Base-by-base conservation (phyloP, 169 alveolate species). In the Cryptosporidium canis region DNA sequence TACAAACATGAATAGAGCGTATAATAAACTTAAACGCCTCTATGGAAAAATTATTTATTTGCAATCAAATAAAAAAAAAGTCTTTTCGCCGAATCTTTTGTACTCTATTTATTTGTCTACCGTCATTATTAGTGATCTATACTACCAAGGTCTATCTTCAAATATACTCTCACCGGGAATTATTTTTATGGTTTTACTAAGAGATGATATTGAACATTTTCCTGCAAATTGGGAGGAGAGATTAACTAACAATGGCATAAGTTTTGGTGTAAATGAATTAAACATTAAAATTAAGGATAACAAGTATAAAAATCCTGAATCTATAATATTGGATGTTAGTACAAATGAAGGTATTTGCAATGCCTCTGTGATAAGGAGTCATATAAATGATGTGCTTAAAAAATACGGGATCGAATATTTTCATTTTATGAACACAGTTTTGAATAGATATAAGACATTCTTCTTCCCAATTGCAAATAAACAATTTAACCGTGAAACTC, bases 81-180 rank as follows among this genome's bases (percentile, higher is more conserved):
- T 29, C n/a, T 7, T 61, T 31, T 61, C 68, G 6, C 68, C 27
- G 27, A 61, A 61, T 61, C 27, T 61, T n/a, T 31, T 61, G 31
- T 61, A 61, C 31, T 31, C 68, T 3, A 61, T 61, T 18, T 61
- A 61, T 35, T 61, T 61, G 33, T 61, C 68, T 35, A 31, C 11
- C 14, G n/a, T 61, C 7, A 61, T 61, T 11, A 29, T 61, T 61
- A 61, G 33, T 61, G 68, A 61, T 61, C 3, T 61, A 33, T 9
- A 61, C 41, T 9, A 4, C 12, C 48, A 61, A 5, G 68, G 68
- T 0, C 12, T 61, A 29, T 61, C 68, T 6, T 61, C 68, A 31
- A 61, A 61, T 61, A 12, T 61, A 12, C 68, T 61, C 31, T 61
- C 68, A n/a, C 68, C 68, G 5, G 68, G 68, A 3, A 29, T 61